Evolutionary conservation across 352 stramenopile genomes (phyloP), one percentile per base, ranked within the genome.

Genomic region (Aphanomyces cochlioides): DNA sequence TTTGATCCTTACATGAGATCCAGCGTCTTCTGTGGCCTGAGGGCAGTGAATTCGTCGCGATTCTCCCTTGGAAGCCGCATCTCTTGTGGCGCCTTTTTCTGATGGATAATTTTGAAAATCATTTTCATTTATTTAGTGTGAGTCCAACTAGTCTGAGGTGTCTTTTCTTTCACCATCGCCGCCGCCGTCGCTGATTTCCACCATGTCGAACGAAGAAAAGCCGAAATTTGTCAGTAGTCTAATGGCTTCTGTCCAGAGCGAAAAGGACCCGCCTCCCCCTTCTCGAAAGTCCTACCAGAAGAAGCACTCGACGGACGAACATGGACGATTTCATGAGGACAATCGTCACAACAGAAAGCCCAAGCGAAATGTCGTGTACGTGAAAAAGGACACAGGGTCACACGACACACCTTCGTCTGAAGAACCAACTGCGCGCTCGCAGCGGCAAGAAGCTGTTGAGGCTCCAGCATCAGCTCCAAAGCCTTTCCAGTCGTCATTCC

Each of bases 401-500:
- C 28, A 28, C 28, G 28, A 28, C 28, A 28, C 28, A 28, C 28
- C 28, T 28, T 28, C 28, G 28, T 28, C 28, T 28, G 28, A 28
- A 28, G 28, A 28, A 28, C 28, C 28, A 28, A 28, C 28, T 28
- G 28, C 28, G 28, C 28, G 28, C 28, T 28, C 28, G 28, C 28
- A 28, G 28, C 28, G 28, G 28, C 28, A 28, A 2, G 28, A 28
- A 28, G 28, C 28, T 28, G 28, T 28, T 28, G 28, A 28, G 28
- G 28, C 45, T 53, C 45, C 45, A 19, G n/a, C 50, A 21, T n/a
- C 8, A 58, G n/a, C n/a, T 10, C 28, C 28, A 34, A 58, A 58
- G 72, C 74, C 64, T 70, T 71, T 50, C 67, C 73, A 28, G 28
- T 28, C 28, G 28, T 28, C 28, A 28, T 2, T 28, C 28, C 28